These are phyloP conservation scores for Didymella glomerata DNA, from an alignment of 2,329 filamentous ascomycete species.

Conservation along the genomic window DNA sequence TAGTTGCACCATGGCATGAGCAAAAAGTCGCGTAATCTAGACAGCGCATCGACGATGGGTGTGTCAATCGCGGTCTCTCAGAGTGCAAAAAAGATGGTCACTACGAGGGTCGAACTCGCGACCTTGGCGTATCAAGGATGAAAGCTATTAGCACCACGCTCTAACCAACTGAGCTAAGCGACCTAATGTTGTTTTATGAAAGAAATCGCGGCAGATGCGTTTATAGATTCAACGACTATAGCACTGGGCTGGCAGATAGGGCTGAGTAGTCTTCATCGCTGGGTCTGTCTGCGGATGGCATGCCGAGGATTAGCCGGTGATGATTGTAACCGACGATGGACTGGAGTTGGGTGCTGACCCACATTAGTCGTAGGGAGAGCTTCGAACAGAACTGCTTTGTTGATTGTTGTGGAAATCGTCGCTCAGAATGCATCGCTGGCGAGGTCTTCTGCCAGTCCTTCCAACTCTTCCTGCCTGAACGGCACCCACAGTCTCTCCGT, in stretches of 20 bases:
- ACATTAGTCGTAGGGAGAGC: background rate
- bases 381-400: background rate
- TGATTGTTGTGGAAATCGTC: conserved; percentile 12
- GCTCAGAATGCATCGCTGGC: conserved; percentile 42
- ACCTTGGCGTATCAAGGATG: conserved; percentile 30
- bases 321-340: background rate
- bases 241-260: background rate
- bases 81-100: conserved; percentile 26
- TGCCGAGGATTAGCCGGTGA: background rate
- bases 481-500: conserved; percentile 87
- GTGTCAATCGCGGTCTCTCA: background rate
- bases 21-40: background rate
- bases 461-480: conserved; percentile 86
- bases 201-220: accelerated
- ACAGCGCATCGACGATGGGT: background rate
- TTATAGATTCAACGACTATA: background rate
- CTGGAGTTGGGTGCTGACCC: background rate
- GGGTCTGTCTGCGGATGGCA: background rate
- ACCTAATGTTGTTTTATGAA: conserved; percentile 20
- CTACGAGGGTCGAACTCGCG: conserved; percentile 37
- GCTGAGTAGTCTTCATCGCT: background rate
- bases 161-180: conserved; percentile 37
- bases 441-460: conserved; percentile 85
- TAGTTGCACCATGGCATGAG: too few species aligned
- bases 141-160: conserved; percentile 34